phyloP scores from a whole-genome alignment of 108 stramenopile genomes.

The Cyclotella sp. region DNA sequence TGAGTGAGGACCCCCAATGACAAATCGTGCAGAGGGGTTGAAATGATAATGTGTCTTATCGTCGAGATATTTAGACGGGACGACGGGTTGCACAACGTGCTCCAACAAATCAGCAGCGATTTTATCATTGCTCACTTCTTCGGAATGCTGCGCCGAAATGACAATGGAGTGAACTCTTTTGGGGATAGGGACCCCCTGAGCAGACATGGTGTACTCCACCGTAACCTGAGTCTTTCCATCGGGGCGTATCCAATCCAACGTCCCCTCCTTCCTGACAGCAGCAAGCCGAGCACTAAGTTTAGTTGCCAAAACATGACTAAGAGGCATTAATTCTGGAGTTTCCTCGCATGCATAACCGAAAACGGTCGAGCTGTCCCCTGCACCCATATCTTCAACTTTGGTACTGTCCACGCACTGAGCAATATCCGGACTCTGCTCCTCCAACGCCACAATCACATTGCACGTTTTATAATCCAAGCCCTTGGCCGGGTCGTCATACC shows the following conservation, averaged over 20 bases:
- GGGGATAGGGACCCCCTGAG: slow-evolving; percentile 85
- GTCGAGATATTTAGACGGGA: slow-evolving; percentile 96
- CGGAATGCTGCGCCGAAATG: slow-evolving; percentile 97
- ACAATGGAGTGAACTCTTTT: slow-evolving; percentile 96
- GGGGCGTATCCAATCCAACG: slow-evolving; percentile 95
- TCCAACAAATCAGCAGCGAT: slow-evolving; percentile 96
- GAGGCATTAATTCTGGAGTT: slow-evolving; percentile 93
- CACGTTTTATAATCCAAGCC: slow-evolving; percentile 97
- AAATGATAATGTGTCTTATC: slow-evolving; percentile 98
- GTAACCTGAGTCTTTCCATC: slow-evolving; percentile 98
- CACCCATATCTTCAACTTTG: slow-evolving; percentile 94
- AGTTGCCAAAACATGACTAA: slow-evolving; percentile 96
- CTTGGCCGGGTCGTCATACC: slow-evolving; percentile 95
- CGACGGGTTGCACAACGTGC: slow-evolving; percentile 96
- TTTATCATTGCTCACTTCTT: slow-evolving; percentile 90
- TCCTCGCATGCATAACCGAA: slow-evolving; percentile 98
- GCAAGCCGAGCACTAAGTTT: slow-evolving; percentile 87
- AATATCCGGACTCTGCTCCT: slow-evolving; percentile 97
- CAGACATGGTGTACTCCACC: slow-evolving; percentile 85
- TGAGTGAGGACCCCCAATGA: slow-evolving; percentile 98
- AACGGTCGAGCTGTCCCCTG: slow-evolving; percentile 99
- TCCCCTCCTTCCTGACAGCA: slow-evolving; percentile 95
- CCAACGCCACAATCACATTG: slow-evolving; percentile 97
- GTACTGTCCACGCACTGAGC: slow-evolving; percentile 94
- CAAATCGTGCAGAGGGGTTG: slow-evolving; percentile 93